Conservation (phyloP, 345 rosid genomes). For the Clausena lansium region DNA sequence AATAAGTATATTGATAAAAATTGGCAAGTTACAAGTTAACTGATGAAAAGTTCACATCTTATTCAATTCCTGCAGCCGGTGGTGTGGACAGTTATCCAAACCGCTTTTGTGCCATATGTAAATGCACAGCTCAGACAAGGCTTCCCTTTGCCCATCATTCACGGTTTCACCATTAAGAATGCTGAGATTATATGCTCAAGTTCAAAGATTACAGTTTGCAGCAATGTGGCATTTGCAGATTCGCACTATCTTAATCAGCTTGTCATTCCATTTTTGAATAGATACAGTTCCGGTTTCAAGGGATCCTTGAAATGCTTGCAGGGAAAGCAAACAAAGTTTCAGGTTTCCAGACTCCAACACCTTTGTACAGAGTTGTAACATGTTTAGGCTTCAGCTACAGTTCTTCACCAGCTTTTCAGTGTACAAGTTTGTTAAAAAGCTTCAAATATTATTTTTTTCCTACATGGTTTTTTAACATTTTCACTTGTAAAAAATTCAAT, state of each 20-base stretch:
- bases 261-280: background rate
- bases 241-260: conserved; percentile 18
- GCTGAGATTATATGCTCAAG: conserved; percentile 54
- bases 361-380: background rate
- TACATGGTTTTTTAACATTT: too few species aligned
- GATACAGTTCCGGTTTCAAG: background rate
- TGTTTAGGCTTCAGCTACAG: background rate
- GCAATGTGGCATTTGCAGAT: conserved; percentile 58
- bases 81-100: conserved; percentile 82
- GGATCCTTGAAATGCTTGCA: background rate
- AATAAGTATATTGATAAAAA: background rate
- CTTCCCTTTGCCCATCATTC: conserved; percentile 85
- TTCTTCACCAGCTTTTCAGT: background rate
- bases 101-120: conserved; percentile 75
- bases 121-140: conserved; percentile 74
- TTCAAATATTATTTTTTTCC: too few species aligned
- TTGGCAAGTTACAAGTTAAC: background rate
- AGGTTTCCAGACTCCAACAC: background rate
- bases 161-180: conserved; percentile 70
- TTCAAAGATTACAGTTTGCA: conserved; percentile 62
- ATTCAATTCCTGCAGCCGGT: conserved; percentile 62
- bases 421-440: background rate
- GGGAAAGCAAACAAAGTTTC: background rate
- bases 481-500: too few species aligned
- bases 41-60: background rate